Evolutionary conservation across 148 eudicot species (phyloP).

Genomic region (Dianthus caryophyllus): DNA sequence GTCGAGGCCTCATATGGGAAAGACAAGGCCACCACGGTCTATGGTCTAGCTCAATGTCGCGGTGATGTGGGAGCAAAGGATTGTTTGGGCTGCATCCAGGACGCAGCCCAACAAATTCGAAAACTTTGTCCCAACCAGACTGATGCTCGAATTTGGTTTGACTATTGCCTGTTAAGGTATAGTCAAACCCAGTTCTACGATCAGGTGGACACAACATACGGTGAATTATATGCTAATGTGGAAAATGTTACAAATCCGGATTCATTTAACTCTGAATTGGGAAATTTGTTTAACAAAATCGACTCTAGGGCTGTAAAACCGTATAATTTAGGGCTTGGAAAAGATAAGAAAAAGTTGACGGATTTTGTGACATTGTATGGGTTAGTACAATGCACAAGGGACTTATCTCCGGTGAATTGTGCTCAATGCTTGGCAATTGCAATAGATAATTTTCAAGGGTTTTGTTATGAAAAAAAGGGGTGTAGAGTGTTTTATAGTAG

Average conservation of each 20-base stretch:
- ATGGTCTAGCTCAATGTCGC: constrained; percentile 81
- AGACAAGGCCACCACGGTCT: constrained; percentile 28
- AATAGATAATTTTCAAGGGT: constrained; percentile 37
- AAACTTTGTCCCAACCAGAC: constrained; percentile 45
- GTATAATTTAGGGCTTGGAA: constrained; percentile 50
- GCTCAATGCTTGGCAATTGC: constrained; percentile 69
- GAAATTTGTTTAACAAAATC: constrained; percentile 35
- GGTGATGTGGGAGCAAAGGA: constrained; percentile 55
- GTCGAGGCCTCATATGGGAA: constrained; percentile 45
- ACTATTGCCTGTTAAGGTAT: constrained; percentile 72
- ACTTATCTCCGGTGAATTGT: constrained; percentile 43
- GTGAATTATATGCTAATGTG: constrained; percentile 38
- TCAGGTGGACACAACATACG: constrained; percentile 48
- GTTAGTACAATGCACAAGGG: constrained; percentile 70
- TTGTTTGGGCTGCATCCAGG: constrained; percentile 60
- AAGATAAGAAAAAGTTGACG: constrained; percentile 40
- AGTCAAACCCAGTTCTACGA: constrained; percentile 43
- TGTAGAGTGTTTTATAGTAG: constrained; percentile 71
- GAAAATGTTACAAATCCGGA: constrained; percentile 44
- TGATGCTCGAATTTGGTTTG: constrained; percentile 70
- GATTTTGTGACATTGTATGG: constrained; percentile 54
- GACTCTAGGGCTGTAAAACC: constrained; percentile 39
- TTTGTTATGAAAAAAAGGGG: constrained; percentile 52
- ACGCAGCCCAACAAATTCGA: constrained; percentile 40
- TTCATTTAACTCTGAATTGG: constrained; percentile 46